Conservation (phyloP, 2,329 filamentous ascomycete genomes). For the Pseudocercospora fuligena region DNA sequence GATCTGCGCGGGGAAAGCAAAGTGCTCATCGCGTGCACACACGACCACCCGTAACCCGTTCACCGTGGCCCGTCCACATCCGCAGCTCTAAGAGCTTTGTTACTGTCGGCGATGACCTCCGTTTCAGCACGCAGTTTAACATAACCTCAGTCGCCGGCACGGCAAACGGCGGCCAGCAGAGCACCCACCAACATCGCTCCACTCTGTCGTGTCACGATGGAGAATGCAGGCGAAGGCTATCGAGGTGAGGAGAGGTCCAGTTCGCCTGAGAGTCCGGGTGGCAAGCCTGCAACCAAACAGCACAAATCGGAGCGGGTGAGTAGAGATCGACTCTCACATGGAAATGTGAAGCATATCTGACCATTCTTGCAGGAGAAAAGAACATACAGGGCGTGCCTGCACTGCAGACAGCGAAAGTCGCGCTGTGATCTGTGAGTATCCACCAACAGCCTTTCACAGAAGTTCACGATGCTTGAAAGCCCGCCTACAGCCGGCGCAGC, state of each 20-base stretch:
- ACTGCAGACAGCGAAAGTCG: constrained; percentile 42
- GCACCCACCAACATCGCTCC: background rate
- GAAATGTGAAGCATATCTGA: constrained; percentile 22
- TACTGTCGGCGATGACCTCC: constrained; percentile 1
- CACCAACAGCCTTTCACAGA: background rate
- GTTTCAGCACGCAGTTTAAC: background rate
- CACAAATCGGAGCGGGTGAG: constrained; percentile 4
- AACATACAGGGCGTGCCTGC: constrained; percentile 41
- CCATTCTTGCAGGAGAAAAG: constrained; percentile 35
- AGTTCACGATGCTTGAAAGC: background rate
- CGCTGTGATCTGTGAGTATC: constrained; percentile 41
- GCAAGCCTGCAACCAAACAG: background rate
- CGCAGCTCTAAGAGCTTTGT: background rate
- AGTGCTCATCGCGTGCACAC: background rate
- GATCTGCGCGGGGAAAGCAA: background rate
- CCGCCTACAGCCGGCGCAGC: constrained; percentile 21
- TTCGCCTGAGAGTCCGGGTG: constrained; percentile 21
- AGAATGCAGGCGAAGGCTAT: background rate
- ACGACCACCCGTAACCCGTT: background rate
- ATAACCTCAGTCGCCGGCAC: constrained; percentile 1
- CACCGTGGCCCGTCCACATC: constrained; percentile 1
- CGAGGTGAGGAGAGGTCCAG: constrained; percentile 6
- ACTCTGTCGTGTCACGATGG: constrained; percentile 2
- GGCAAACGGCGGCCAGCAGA: constrained; percentile 8
- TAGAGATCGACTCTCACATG: background rate